Evolutionary conservation across 164 flowering plant species (phyloP).

Genomic region (Vitis cinerea): DNA sequence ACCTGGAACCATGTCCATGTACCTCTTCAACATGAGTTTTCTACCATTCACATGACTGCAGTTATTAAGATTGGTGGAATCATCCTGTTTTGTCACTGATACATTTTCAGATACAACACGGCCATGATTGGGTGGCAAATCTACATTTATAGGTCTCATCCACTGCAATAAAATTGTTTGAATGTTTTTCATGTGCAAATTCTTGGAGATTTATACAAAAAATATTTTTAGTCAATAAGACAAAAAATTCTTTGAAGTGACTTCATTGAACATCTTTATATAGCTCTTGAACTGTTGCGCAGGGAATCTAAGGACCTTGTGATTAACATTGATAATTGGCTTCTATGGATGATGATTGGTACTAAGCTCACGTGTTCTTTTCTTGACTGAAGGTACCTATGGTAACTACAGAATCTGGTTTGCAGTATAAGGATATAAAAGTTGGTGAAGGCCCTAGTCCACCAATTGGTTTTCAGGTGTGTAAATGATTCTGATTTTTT

Average conservation of each 20-base stretch:
- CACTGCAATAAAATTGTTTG: too few species aligned
- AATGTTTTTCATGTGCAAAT: background rate
- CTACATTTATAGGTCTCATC: too few species aligned
- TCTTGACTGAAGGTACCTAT: conserved; percentile 61
- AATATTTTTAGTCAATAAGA: background rate
- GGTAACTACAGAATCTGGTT: conserved; percentile 94
- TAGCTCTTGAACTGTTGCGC: background rate
- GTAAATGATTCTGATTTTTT: background rate
- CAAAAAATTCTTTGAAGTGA: background rate
- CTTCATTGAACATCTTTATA: background rate
- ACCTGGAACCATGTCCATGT: too few species aligned
- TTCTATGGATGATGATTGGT: background rate
- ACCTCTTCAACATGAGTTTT: too few species aligned
- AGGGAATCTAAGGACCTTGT: background rate
- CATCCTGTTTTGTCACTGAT: too few species aligned
- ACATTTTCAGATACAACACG: background rate
- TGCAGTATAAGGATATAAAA: conserved; percentile 95
- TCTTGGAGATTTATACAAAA: background rate
- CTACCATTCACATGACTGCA: too few species aligned
- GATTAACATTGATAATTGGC: background rate
- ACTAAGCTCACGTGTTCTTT: background rate
- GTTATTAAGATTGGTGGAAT: too few species aligned
- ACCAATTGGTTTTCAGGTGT: conserved; percentile 94
- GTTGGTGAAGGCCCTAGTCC: conserved; percentile 90
- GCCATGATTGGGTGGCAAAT: too few species aligned